Evolutionary conservation across 2,329 filamentous ascomycete genomes (phyloP).

Genomic region (Aspergillus vadensis): DNA sequence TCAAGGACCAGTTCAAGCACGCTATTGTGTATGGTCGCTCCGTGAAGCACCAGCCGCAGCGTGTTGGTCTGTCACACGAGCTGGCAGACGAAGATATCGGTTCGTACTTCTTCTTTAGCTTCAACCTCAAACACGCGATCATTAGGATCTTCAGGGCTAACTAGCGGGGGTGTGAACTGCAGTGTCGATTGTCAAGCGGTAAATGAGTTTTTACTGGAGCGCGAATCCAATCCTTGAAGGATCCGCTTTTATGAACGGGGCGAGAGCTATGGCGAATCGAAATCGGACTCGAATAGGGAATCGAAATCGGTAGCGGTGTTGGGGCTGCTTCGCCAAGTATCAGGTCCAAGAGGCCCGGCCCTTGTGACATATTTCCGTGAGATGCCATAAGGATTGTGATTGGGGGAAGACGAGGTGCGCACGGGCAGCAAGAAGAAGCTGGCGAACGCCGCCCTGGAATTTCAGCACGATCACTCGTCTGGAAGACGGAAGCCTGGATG

Average conservation of each 20-base stretch:
- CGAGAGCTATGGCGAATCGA: slow-evolving; percentile 30
- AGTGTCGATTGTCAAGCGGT: slow-evolving; percentile 73
- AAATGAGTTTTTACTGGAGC: slow-evolving; percentile 31
- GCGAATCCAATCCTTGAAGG: slow-evolving; percentile 18
- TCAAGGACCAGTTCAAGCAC: slow-evolving; percentile 91
- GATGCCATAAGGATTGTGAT: slow-evolving; percentile 28
- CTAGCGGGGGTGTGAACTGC: slow-evolving; percentile 13
- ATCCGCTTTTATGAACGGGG: slow-evolving; percentile 29
- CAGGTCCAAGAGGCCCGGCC: slow-evolving; percentile 29
- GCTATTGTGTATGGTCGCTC: slow-evolving; percentile 97
- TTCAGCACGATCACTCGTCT: slow-evolving; percentile 20
- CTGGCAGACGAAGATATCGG: slow-evolving; percentile 96
- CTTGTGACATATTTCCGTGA: slow-evolving; percentile 33
- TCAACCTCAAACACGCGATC: background rate
- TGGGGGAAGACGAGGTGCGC: slow-evolving; percentile 23
- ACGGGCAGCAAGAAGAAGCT: slow-evolving; percentile 23
- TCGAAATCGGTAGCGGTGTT: slow-evolving; percentile 17
- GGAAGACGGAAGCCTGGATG: slow-evolving; percentile 19
- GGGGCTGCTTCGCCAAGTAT: slow-evolving; percentile 24
- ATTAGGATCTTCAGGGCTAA: slow-evolving; percentile 26
- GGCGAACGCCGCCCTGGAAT: slow-evolving; percentile 22
- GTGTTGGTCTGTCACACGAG: slow-evolving; percentile 87
- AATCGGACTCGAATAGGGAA: slow-evolving; percentile 26
- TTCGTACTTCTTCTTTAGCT: slow-evolving; percentile 51
- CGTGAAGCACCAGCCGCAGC: slow-evolving; percentile 97